A percentile compares a stretch with the other conserved stretches of the same genome.
These are phyloP conservation scores for Cytospora chrysosperma DNA, from an alignment of 2,329 filamentous ascomycete species.

Conservation along the genomic window DNA sequence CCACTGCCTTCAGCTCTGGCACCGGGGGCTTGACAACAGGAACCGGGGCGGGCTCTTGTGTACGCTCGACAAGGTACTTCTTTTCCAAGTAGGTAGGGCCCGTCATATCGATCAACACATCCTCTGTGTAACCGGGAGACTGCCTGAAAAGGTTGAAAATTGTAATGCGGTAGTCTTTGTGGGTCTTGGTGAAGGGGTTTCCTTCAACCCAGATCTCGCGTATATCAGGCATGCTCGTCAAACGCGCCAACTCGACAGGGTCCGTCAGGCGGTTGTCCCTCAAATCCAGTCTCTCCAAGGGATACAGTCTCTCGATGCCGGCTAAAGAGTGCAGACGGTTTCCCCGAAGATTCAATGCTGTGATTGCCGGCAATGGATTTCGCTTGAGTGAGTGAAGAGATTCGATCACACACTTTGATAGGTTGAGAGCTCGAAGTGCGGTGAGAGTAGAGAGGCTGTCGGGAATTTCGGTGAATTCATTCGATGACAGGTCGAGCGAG, in stretches of 20 bases:
- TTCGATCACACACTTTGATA: conserved; percentile 97
- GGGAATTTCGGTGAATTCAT: conserved; percentile 91
- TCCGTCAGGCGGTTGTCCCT: conserved; percentile 90
- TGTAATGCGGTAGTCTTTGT: conserved; percentile 78
- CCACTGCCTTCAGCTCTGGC: conserved; percentile 60
- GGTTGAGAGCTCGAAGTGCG: conserved; percentile 84
- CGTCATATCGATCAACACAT: conserved; percentile 83
- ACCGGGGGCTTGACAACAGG: conserved; percentile 72
- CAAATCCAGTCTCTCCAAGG: conserved; percentile 85
- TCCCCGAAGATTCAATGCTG: conserved; percentile 83
- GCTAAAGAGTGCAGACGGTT: conserved; percentile 86
- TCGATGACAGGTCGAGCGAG: conserved; percentile 88
- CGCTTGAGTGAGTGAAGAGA: conserved; percentile 83
- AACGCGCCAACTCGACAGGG: conserved; percentile 81
- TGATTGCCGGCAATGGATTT: conserved; percentile 88
- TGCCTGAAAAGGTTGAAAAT: conserved; percentile 96
- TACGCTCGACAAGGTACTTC: conserved; percentile 79
- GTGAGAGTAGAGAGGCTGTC: conserved; percentile 85
- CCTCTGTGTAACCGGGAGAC: conserved; percentile 85
- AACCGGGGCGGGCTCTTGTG: conserved; percentile 70
- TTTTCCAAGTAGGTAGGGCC: conserved; percentile 83
- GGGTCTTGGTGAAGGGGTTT: conserved; percentile 88
- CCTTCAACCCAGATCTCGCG: conserved; percentile 89
- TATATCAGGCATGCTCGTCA: conserved; percentile 89
- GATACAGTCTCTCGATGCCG: conserved; percentile 84